phyloP scores from a whole-genome alignment of 768 basidiomycete genomes.

The Lactifluus rugatus region DNA sequence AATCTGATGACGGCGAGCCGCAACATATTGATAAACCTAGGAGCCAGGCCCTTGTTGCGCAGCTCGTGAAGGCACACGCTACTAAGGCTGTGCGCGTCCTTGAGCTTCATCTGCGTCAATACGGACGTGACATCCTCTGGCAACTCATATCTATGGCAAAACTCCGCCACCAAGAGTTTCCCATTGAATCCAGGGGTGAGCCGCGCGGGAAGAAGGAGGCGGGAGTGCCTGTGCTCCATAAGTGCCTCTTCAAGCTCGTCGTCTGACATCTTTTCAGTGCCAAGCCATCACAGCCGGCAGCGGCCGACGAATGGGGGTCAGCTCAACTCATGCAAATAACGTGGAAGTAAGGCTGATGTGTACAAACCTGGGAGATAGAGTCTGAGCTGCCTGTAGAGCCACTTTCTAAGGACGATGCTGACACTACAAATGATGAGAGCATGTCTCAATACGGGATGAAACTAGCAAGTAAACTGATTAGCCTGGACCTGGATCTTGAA shows the following conservation, averaged over 20 bases:
- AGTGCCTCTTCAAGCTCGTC: conserved; percentile 6
- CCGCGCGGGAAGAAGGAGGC: conserved; percentile 9
- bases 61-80: conserved; percentile 8
- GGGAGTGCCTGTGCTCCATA: not conserved
- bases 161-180: not conserved
- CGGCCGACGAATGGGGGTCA: not conserved
- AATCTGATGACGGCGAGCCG: conserved; percentile 7
- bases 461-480: not conserved
- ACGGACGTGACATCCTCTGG: conserved; percentile 1
- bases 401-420: not conserved
- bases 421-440: not conserved
- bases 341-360: not conserved
- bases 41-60: not conserved
- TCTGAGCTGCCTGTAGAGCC: conserved; percentile 3
- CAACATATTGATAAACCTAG: conserved; percentile 8
- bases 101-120: conserved; percentile 3
- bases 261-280: conserved; percentile 6
- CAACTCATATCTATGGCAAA: conserved; percentile 8
- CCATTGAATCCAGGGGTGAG: conserved; percentile 6
- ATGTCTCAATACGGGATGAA: not conserved
- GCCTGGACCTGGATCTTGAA: not conserved
- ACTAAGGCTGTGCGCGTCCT: conserved; percentile 6
- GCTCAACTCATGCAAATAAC: not conserved
- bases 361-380: conserved; percentile 11
- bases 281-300: not conserved